Conservation (phyloP, 176 grass and related monocot species). For the Puccinellia tenuiflora region DNA sequence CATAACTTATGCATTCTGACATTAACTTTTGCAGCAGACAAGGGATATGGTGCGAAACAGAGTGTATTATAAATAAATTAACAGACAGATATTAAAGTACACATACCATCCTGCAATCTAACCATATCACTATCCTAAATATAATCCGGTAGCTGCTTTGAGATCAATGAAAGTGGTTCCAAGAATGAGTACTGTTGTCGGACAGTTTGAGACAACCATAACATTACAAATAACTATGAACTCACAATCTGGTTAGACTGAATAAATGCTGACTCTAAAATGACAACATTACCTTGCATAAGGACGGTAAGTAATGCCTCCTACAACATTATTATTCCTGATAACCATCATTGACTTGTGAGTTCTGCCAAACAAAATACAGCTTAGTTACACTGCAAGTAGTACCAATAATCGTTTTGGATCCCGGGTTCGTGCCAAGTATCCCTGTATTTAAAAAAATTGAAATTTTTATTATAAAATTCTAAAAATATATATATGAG, state of each 20-base stretch:
- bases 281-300: slow-evolving; percentile 64
- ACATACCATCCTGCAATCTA: background rate
- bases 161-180: slow-evolving; percentile 10
- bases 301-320: slow-evolving; percentile 97
- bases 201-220: background rate
- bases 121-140: background rate
- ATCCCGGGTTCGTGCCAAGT: too few species aligned
- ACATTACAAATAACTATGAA: background rate
- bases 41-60: background rate
- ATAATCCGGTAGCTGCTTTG: background rate
- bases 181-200: background rate
- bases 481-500: too few species aligned
- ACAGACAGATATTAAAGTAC: background rate
- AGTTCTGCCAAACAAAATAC: slow-evolving; percentile 50
- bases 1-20: background rate
- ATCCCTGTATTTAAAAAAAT: too few species aligned
- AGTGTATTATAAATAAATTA: background rate
- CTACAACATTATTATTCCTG: slow-evolving; percentile 91
- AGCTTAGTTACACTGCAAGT: background rate
- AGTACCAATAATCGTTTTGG: background rate
- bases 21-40: background rate
- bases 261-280: background rate
- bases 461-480: too few species aligned
- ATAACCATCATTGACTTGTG: slow-evolving; percentile 99
- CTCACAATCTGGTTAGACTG: background rate